Evolutionary conservation across 306 rosid genomes (phyloP), one percentile per base, ranked within the genome.

Genomic region (Pueraria montana): DNA sequence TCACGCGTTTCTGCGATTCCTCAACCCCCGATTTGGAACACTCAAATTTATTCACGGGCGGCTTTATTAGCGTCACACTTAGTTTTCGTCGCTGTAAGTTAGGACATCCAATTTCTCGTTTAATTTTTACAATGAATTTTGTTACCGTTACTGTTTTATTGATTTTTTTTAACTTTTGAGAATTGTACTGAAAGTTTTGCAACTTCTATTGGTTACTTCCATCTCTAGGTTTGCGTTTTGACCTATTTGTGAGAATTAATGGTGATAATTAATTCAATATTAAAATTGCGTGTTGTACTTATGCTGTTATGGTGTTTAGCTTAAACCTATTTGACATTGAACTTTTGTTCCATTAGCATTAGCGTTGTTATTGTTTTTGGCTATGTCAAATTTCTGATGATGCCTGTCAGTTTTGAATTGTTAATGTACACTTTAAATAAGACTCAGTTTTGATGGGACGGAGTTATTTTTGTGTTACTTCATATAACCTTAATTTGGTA

Each of bases 61-160:
- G 70, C 23, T 32, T 64, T 27, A 20, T 65, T 65, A n/a, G 1
- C 58, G 42, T 55, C 21, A 6, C 38, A 38, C 78, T 56, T 58
- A 14, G 26, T 42, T 59, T 52, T 77, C 34, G 13, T 77, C 27
- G 38, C 62, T 82, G 88, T 86, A 78, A 86, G 88, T 73, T 66
- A 65, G 61, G 84, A 64, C 48, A 72, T 66, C 34, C 63, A 6
- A 62, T 45, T 71, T 69, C 8, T 16, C 27, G 17, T 38, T 0
- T 68, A 36, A 38, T 17, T 32, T 64, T 8, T 17, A 8, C 23
- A 16, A 32, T 64, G 45, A 34, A 64, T 64, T 8, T 5, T 30
- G 20, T 24, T 14, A 63, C 0, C 7, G 23, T 53, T 34, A 17
- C 58, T 61, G 11, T 36, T 48, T 8, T 46, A 6, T 45, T 48